Base-by-base conservation (phyloP, 192 early-diverging fungal species). In the Coemansia reversa region DNA sequence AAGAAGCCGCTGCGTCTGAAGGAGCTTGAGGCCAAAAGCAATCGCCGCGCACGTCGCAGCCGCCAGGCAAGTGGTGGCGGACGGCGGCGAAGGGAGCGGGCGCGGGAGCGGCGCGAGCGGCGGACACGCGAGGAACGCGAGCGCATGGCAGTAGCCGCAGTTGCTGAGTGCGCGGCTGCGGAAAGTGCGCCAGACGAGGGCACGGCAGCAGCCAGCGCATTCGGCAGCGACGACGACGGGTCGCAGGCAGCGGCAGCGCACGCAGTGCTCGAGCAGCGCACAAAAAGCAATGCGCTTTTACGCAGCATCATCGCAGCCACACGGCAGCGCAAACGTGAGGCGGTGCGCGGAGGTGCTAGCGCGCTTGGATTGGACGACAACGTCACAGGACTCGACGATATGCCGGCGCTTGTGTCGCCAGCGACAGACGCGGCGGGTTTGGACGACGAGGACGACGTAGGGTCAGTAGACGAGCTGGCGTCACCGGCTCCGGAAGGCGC, bases 1-100 rank as follows among this genome's bases (percentile, higher is more conserved):
- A 91, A 92, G 75, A 89, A 90, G 56, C 84, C 81, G 23, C 81
- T 90, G 54, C 82, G 86, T 22, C 84, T 90, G 57, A 91, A 91
- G 78, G 85, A 82, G 1, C 72, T 91, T 42, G 80, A 87, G 52
- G 62, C 68, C 25, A 75, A 75, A 29, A 62, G 66, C 62, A 55
- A 54, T 67, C 76, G 52, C 39, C 60, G 65, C 0, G 63, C 67
- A 2, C 68, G 86, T 63, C 58, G 81, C 69, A 42, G 75, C 66
- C 52, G 81, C 73, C 52, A 85, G 78, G 64, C 33, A 73, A 80
- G 18, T 28, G 58, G 53, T 50, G 58, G 39, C 62, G 60, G 70
- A 27, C 42, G 83, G 57, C 56, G 70, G 69, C 51, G 87, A 70
- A 74, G 85, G 78, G 70, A 84, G 30, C 67, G 69, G 6, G 69